Base-by-base conservation (phyloP, 1,284 basidiomycete species). In the Leccinum ponderosum region DNA sequence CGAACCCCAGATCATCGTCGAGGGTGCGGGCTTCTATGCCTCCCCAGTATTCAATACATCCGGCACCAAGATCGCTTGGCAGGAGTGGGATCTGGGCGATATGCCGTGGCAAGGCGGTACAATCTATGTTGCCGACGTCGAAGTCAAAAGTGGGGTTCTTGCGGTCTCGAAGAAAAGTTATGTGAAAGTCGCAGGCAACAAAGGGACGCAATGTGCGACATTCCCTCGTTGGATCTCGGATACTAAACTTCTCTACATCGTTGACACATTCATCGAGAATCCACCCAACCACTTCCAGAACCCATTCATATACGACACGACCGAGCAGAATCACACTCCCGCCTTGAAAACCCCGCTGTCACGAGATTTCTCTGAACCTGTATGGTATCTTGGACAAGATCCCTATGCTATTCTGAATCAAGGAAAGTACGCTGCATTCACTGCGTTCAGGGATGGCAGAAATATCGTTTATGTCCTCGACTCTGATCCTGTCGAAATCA, bases 21-120 rank as follows among this genome's bases (percentile, higher is more conserved):
- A 71, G 6, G 83, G 82, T 8, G 76, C 79, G 1, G 84, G 84
- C 65, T 87, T 86, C 84, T 82, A 81, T 66, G 54, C 65, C 9
- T 31, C 78, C 2, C 84, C 89, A 0, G 77, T 73, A 29, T 86
- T 91, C 73, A 88, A 87, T 15, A 83, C 87, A 0, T 82, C 89
- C 64, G 91, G 90, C 0, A 77, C 70, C n/a, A 80, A 80, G 47
- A 66, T 93, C 14, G 82, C 81, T 2, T 94, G 87, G 86, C 77
- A 86, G 54, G 79, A 87, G 64, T 93, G 91, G 91, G 75, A 73
- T 61, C 85, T 87, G 62, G 90, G 91, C 0, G 84, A 90, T 69
- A 93, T 93, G 91, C 90, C 90, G n/a, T 93, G 89, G 87, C 84
- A 90, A 66, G 86, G 85, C 22, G 80, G 83, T 0, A 78, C 86